Conservation (phyloP, 345 rosid genomes). For the Linum usitatissimum region DNA sequence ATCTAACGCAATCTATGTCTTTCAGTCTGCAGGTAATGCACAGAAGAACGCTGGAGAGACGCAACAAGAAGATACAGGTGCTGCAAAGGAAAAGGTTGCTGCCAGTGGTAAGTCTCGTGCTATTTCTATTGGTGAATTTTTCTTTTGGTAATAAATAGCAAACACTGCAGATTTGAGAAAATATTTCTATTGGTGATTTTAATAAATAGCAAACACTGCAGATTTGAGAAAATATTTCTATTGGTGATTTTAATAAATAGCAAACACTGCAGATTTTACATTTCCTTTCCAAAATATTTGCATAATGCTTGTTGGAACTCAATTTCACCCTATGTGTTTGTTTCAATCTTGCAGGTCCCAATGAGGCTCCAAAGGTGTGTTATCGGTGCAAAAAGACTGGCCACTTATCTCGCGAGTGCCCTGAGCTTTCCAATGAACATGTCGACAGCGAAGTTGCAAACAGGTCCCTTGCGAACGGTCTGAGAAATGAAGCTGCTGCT, state of each 20-base stretch:
- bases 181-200: no score
- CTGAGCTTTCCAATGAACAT: conserved; percentile 39
- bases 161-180: no score
- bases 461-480: conserved; percentile 12
- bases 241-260: neutral
- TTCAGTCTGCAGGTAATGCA: conserved; percentile 78
- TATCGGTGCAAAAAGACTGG: conserved; percentile 83
- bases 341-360: conserved; percentile 37
- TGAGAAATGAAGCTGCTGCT: conserved; percentile 38
- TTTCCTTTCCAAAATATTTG: neutral
- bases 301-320: neutral
- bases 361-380: conserved; percentile 70
- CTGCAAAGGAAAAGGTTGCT: conserved; percentile 32
- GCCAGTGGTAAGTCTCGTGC: conserved; percentile 28
- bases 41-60: conserved; percentile 41
- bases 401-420: conserved; percentile 83
- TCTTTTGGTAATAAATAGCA: neutral
- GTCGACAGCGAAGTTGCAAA: conserved; percentile 18
- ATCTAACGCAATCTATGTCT: conserved; percentile 9
- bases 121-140: neutral
- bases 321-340: neutral
- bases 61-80: conserved; percentile 24
- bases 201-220: no score
- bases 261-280: neutral
- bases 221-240: no score